Evolutionary conservation across 768 basidiomycete genomes (phyloP).

Genomic region (Leccinum barrowsii): DNA sequence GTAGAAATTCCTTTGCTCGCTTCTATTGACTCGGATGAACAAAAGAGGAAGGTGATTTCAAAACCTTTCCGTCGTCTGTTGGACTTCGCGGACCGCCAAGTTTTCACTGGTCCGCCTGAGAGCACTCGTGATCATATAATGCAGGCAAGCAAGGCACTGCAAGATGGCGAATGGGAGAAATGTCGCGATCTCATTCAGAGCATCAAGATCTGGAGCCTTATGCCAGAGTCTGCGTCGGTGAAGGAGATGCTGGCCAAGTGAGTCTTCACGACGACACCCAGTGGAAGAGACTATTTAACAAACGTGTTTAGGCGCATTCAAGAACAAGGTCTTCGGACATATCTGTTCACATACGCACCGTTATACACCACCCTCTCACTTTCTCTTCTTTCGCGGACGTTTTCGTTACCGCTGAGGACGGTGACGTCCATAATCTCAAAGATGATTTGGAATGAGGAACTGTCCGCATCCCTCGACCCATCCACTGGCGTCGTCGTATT

Average conservation of each 20-base stretch:
- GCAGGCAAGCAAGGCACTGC: slow-evolving; percentile 96
- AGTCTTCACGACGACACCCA: slow-evolving; percentile 24
- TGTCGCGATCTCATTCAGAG: slow-evolving; percentile 90
- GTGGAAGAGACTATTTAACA: background rate
- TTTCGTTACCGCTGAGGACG: slow-evolving; percentile 73
- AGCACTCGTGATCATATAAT: slow-evolving; percentile 98
- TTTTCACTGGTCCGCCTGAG: slow-evolving; percentile 98
- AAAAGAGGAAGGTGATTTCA: slow-evolving; percentile 89
- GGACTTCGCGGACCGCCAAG: slow-evolving; percentile 95
- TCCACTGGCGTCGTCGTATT: slow-evolving; percentile 88
- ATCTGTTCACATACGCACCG: slow-evolving; percentile 93
- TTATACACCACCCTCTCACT: slow-evolving; percentile 92
- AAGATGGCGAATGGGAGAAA: slow-evolving; percentile 96
- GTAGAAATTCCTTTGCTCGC: slow-evolving; percentile 95
- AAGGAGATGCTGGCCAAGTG: slow-evolving; percentile 96
- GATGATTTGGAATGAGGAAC: slow-evolving; percentile 98
- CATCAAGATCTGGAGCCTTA: slow-evolving; percentile 97
- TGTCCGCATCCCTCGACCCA: slow-evolving; percentile 90
- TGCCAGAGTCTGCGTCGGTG: slow-evolving; percentile 83
- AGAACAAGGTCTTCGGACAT: slow-evolving; percentile 94
- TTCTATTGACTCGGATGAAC: slow-evolving; percentile 91
- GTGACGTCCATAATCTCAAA: slow-evolving; percentile 86
- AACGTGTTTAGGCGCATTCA: slow-evolving; percentile 78
- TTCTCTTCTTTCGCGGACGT: slow-evolving; percentile 80
- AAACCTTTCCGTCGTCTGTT: slow-evolving; percentile 93